phyloP scores from a whole-genome alignment of 1,139 yeast species.

The Spencermartinsiella ligniputridi region DNA sequence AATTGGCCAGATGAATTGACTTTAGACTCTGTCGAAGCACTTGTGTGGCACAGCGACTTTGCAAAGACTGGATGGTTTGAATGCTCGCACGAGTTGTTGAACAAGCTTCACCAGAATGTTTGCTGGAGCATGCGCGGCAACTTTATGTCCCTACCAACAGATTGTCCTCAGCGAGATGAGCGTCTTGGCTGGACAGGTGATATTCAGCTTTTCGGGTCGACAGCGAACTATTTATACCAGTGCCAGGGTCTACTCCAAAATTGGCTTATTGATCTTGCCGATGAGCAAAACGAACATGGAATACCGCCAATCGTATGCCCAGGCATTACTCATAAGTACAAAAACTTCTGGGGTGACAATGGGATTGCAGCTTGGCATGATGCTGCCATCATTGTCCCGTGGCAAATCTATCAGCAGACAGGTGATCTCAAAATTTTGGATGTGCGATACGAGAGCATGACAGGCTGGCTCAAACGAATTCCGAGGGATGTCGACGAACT shows the following conservation, averaged over 20 bases:
- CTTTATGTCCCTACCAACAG: constrained; percentile 22
- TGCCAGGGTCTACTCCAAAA: constrained; percentile 19
- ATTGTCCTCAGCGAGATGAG: constrained; percentile 29
- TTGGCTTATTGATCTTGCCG: constrained; percentile 23
- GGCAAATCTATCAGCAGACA: constrained; percentile 18
- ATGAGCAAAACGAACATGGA: constrained; percentile 22
- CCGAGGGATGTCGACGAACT: constrained; percentile 12
- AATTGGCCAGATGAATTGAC: constrained; percentile 19
- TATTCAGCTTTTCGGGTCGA: constrained; percentile 24
- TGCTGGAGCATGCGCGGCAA: constrained; percentile 23
- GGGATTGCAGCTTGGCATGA: constrained; percentile 27
- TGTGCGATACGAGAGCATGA: constrained; percentile 22
- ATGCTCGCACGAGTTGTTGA: constrained; percentile 19
- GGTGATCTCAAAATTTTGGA: constrained; percentile 19
- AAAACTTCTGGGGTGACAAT: constrained; percentile 18
- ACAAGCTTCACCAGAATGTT: constrained; percentile 19
- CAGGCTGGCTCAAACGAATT: constrained; percentile 15
- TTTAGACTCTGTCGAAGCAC: constrained; percentile 13
- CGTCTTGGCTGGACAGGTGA: constrained; percentile 29
- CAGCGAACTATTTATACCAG: constrained; percentile 23
- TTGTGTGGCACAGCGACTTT: constrained; percentile 18
- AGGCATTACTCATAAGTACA: constrained; percentile 18
- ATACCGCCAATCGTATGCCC: constrained; percentile 25
- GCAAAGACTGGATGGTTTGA: constrained; percentile 20
- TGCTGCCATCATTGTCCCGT: constrained; percentile 24